Conservation (phyloP, 225 moss, liverwort and hornwort species). For the Physcomitrellopsis africana region DNA sequence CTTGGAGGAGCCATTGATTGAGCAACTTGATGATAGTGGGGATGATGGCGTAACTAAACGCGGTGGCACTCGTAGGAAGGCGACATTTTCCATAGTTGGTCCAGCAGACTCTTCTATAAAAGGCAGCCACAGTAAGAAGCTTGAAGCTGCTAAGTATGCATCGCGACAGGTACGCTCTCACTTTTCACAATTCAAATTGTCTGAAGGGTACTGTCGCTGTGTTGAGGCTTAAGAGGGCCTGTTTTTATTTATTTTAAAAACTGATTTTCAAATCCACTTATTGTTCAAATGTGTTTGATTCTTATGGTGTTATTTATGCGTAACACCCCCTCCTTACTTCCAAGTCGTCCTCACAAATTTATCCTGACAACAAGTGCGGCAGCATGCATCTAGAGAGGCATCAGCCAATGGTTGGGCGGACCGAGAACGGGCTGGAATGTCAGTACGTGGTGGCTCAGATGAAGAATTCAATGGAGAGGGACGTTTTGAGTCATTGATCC, state of each 20-base stretch:
- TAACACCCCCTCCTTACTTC: constrained; percentile 22
- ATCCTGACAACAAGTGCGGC: constrained; percentile 39
- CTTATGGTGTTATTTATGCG: neutral
- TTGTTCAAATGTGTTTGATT: constrained; percentile 12
- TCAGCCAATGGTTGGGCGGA: constrained; percentile 58
- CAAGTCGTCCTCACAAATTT: constrained; percentile 15
- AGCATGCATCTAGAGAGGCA: constrained; percentile 61
- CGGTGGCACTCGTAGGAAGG: constrained; percentile 64
- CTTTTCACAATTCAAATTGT: neutral
- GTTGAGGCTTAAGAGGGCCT: constrained; percentile 3
- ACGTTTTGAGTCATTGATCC: constrained; percentile 52
- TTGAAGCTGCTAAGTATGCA: constrained; percentile 58
- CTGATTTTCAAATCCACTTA: neutral
- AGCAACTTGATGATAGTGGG: constrained; percentile 52
- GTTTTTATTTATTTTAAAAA: neutral
- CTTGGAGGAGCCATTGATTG: constrained; percentile 58
- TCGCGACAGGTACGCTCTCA: constrained; percentile 63
- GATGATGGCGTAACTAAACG: constrained; percentile 66
- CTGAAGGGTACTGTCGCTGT: neutral
- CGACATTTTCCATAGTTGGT: constrained; percentile 53
- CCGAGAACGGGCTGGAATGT: constrained; percentile 51
- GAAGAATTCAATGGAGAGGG: constrained; percentile 55
- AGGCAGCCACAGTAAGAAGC: constrained; percentile 51
- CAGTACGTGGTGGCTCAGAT: constrained; percentile 38
- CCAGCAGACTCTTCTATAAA: constrained; percentile 49